phyloP scores from a whole-genome alignment of 495 filamentous ascomycete genomes.

The Daldinia loculata region DNA sequence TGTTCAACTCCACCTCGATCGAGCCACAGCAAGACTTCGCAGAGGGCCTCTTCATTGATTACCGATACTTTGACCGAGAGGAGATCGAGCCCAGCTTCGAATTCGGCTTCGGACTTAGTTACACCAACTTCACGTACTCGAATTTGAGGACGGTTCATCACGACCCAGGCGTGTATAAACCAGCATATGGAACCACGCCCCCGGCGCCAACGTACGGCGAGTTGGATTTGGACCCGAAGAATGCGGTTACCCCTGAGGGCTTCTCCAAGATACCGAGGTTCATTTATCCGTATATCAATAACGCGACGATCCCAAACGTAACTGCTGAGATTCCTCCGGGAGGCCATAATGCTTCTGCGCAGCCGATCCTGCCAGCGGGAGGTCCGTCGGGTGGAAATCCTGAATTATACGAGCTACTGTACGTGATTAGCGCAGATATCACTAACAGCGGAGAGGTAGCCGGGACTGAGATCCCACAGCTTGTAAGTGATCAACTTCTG shows the following conservation, averaged over 20 bases:
- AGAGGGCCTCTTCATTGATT: conserved; percentile 64
- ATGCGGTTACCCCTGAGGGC: conserved; percentile 48
- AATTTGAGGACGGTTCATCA: conserved; percentile 37
- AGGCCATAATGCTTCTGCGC: conserved; percentile 70
- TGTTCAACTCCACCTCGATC: conserved; percentile 45
- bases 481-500: conserved; percentile 54
- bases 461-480: conserved; percentile 67
- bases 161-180: conserved; percentile 25
- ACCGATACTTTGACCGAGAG: conserved; percentile 59
- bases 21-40: conserved; percentile 52
- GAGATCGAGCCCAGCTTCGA: conserved; percentile 56
- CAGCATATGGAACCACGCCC: conserved; percentile 38
- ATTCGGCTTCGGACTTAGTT: conserved; percentile 62
- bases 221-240: conserved; percentile 39
- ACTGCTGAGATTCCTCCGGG: conserved; percentile 64
- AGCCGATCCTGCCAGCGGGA: conserved; percentile 69
- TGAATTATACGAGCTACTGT: conserved; percentile 55
- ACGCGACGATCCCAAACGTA: conserved; percentile 36
- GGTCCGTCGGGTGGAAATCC: conserved; percentile 86
- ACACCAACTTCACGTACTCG: conserved; percentile 54
- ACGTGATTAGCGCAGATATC: conserved; percentile 56
- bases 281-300: conserved; percentile 53
- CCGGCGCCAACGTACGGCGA: conserved; percentile 48
- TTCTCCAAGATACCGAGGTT: conserved; percentile 52
- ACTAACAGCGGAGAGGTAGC: conserved; percentile 61